These are phyloP conservation scores for Fusarium protoensiforme DNA, from an alignment of 2,329 filamentous ascomycete genomes.

Conservation along the genomic window DNA sequence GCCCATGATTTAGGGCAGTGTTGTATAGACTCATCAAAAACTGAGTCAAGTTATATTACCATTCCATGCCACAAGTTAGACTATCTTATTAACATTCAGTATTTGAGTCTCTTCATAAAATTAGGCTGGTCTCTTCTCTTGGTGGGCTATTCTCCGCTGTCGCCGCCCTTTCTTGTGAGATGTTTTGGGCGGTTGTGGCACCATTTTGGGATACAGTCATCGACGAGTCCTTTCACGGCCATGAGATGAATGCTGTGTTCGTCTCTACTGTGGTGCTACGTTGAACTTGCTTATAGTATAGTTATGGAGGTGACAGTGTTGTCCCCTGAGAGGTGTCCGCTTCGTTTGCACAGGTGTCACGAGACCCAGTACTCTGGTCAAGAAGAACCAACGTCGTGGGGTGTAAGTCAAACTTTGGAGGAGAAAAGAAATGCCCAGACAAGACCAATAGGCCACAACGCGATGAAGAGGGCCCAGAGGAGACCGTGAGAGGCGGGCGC, in stretches of 20 bases:
- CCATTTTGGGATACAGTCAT: background rate
- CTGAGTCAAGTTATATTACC: background rate
- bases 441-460: background rate
- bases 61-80: background rate
- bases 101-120: background rate
- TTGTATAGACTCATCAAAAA: background rate
- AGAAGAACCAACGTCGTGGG: background rate
- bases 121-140: background rate
- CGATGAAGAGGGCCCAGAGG: background rate
- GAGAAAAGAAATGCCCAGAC: background rate
- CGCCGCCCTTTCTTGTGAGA: background rate
- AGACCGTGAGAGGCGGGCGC: background rate
- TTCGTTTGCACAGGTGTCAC: background rate
- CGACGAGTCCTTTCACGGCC: background rate
- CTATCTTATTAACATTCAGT: background rate
- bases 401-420: background rate
- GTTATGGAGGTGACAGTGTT: background rate
- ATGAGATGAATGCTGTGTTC: background rate
- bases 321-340: background rate
- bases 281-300: background rate
- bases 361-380: background rate
- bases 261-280: background rate
- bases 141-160: background rate
- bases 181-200: background rate
- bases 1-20: background rate